These are phyloP conservation scores for Wickerhamiella lipophila DNA, from an alignment of 805 yeast species.

Conservation along the genomic window DNA sequence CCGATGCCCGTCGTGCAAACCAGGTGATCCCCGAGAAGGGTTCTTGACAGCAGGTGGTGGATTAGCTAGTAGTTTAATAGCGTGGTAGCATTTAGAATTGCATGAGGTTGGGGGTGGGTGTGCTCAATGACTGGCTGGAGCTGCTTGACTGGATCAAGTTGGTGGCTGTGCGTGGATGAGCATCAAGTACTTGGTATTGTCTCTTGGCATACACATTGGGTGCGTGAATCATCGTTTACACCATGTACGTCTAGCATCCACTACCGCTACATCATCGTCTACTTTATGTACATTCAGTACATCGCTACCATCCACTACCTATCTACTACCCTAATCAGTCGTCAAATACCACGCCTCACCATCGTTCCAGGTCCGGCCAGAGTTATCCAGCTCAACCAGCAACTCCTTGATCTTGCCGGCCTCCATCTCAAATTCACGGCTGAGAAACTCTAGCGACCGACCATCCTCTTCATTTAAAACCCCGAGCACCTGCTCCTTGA, in stretches of 20 bases:
- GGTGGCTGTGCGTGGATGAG: no score
- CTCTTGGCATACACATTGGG: no score
- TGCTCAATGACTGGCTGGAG: no score
- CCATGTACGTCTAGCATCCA: no score
- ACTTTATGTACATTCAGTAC: no score
- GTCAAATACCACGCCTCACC: background rate
- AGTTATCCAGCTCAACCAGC: background rate
- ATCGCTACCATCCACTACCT: background rate
- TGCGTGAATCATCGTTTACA: no score
- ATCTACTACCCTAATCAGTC: background rate
- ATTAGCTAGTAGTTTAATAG: no score
- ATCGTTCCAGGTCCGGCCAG: slow-evolving; percentile 2
- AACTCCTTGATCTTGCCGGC: slow-evolving; percentile 1
- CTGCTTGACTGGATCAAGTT: no score
- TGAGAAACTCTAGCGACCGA: background rate
- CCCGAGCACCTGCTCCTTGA: background rate
- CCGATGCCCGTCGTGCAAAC: slow-evolving; percentile 32
- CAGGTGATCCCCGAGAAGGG: slow-evolving; percentile 7
- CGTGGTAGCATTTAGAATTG: no score
- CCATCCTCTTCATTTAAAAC: slow-evolving; percentile 8
- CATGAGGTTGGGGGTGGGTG: no score
- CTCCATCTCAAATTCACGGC: slow-evolving; percentile 13
- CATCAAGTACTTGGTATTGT: no score
- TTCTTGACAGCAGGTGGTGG: background rate
- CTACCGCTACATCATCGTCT: no score